Evolutionary conservation across 116 monocot species (phyloP), one percentile per base, ranked within the genome.

Genomic region (Cymodocea nodosa): DNA sequence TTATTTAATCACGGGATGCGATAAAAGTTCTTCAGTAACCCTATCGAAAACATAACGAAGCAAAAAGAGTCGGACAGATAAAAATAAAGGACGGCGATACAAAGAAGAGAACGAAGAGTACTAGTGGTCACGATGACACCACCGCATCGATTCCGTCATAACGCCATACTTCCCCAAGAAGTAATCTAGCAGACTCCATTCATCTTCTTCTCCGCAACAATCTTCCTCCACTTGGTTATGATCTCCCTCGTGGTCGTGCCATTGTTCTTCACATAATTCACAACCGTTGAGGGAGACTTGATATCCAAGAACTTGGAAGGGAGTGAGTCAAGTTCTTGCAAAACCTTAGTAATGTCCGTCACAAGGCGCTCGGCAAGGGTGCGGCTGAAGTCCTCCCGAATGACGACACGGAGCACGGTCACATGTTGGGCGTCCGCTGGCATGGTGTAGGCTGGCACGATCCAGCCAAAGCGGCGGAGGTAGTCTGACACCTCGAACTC

Each of bases 401-500:
- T 78, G 30, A 97, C 97, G 0, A 87, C 91, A 6, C 97, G 82
- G 15, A 97, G 77, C 15, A 97, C 91, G 2, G 87, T 85, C 23
- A 90, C 23, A 53, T 91, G 78, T 59, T 97, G 72, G 10, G 91
- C 97, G 40, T 97, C 80, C 5, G 91, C 79, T 10, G 97, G 97
- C 97, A 97, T 87, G 10, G 90, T 90, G 83, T 97, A 97, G 19
- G 90, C 90, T 35, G 97, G 97, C 63, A 97, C 81, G 74, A 90
- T 97, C 90, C 90, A 95, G 18, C 95, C 95, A 56, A 78, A 87
- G 37, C 83, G 77, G 22, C 95, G 83, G 59, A 95, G 80, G 68
- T 51, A 63, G 36, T 97, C 77, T 2, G 91, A 90, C 24, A 95
- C 73, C 69, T 87, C 81, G 74, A 97, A 91, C 74, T 83, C 91